Base-by-base conservation (phyloP, 345 rosid species). In the Mangifera indica region DNA sequence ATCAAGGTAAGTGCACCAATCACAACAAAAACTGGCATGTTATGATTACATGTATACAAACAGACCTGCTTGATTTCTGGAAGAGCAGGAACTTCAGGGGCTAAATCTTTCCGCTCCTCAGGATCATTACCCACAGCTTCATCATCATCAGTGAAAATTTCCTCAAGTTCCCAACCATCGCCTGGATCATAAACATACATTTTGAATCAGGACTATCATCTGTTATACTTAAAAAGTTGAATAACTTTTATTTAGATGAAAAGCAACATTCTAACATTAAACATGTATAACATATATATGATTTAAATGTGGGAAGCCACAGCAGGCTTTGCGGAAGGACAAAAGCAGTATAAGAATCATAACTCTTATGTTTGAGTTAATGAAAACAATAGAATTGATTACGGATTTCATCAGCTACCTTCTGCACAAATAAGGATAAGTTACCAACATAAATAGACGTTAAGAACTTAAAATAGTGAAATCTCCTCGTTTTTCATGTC, bases 91-190 rank as follows among this genome's bases (percentile, higher is more conserved):
- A 88, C 87, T 73, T 94, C 97, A 76, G 93, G 96, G 17, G 89
- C 98, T 78, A 95, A 80, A 81, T 91, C 98, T 77, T 93, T 97
- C 67, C 96, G 92, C 72, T 92, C 98, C 81, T 89, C 96, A 11
- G 91, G 96, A 78, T 91, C 93, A 81, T 80, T 90, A 63, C 89
- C 99, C 60, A 92, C 97, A 58, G 97, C 94, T 83, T 95, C 99
- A 76, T 95, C 99, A 83, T 95, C 98, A 85, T 95, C 99, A 1
- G 97, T 95, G 81, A 95, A 92, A 72, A 91, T 92, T 63, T 95
- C 99, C 79, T 95, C 99, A 71, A 92, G 99, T 84, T 95, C 99
- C 97, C 99, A 92, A 70, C 92, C 99, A 85, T 91, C 99, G 69
- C 99, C 99, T 92, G 75, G 42, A 69, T 53, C 54, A 74, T 60